Conservation (phyloP, 1,139 yeast species). For the Yamadazyma trypodendri region DNA sequence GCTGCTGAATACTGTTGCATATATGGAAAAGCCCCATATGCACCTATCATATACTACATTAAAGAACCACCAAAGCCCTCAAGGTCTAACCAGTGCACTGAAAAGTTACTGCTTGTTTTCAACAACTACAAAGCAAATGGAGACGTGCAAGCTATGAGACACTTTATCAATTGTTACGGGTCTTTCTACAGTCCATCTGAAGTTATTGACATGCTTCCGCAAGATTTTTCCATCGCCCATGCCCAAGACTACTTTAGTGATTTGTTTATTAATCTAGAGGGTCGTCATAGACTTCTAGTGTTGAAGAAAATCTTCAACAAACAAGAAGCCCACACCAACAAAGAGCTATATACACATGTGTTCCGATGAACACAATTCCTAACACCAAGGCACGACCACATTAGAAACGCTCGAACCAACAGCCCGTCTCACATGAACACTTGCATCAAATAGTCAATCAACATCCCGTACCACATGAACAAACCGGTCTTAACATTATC, state of each 20-base stretch:
- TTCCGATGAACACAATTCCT: slow-evolving; percentile 43
- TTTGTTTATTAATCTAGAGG: slow-evolving; percentile 22
- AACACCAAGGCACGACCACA: too few species aligned
- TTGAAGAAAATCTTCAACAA: slow-evolving; percentile 30
- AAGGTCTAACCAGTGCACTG: slow-evolving; percentile 11
- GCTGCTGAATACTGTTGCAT: slow-evolving; percentile 35
- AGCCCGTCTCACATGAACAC: slow-evolving; percentile 33
- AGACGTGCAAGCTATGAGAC: slow-evolving; percentile 23
- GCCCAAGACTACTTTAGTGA: slow-evolving; percentile 27
- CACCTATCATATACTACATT: slow-evolving; percentile 21
- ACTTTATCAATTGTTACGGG: slow-evolving; percentile 30
- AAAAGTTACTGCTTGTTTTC: slow-evolving; percentile 15
- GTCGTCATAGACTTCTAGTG: slow-evolving; percentile 18
- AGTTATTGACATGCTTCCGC: slow-evolving; percentile 31
- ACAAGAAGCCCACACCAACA: slow-evolving; percentile 25
- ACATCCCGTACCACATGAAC: slow-evolving; percentile 71
- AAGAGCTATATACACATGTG: slow-evolving; percentile 17
- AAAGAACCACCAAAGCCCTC: slow-evolving; percentile 5
- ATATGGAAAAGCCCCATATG: slow-evolving; percentile 22
- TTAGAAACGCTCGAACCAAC: slow-evolving; percentile 2
- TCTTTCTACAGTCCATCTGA: slow-evolving; percentile 20
- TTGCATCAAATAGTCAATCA: slow-evolving; percentile 65
- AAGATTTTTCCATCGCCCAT: slow-evolving; percentile 30
- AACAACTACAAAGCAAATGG: slow-evolving; percentile 19
- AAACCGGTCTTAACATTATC: slow-evolving; percentile 82